Conservation (phyloP, 805 yeast species). For the Henningerozyma blattae region DNA sequence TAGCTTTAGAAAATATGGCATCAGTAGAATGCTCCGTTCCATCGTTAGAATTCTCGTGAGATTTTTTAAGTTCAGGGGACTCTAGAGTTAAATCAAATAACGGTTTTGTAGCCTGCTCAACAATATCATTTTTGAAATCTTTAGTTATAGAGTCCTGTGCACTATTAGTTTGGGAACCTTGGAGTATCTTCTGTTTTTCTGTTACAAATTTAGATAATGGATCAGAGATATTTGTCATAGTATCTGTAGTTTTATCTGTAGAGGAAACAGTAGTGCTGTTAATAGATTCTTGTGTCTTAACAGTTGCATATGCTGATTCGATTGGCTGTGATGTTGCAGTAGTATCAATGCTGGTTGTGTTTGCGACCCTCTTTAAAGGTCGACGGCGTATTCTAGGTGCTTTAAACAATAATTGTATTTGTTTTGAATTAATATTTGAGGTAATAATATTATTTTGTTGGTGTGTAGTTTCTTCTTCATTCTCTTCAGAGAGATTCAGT, state of each 20-base stretch:
- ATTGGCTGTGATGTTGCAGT: neutral
- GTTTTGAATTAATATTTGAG: constrained; percentile 22
- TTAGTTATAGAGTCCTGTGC: no score
- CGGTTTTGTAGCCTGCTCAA: constrained; percentile 16
- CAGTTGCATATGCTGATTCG: neutral
- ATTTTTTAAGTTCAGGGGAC: constrained; percentile 1
- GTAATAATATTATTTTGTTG: neutral
- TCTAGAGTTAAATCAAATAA: constrained; percentile 14
- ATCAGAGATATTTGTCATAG: constrained; percentile 14
- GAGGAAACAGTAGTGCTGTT: constrained; percentile 15
- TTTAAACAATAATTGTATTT: constrained; percentile 33
- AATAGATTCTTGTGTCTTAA: neutral
- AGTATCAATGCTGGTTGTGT: neutral
- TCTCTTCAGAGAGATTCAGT: constrained; percentile 6
- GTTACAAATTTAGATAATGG: constrained; percentile 1
- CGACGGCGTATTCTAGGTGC: constrained; percentile 36
- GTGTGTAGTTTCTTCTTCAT: neutral
- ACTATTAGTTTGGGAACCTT: no score
- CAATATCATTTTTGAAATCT: constrained; percentile 4
- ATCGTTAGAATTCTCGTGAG: no score
- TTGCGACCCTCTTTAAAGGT: constrained; percentile 1
- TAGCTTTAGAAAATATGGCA: neutral
- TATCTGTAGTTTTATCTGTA: constrained; percentile 22
- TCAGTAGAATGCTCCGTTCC: neutral
- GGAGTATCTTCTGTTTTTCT: no score